Percentiles rank a stretch among this genome's conserved stretches.
Conservation (phyloP, 2,329 filamentous ascomycete species). For the Aspergillus pseudoviridinutans region DNA sequence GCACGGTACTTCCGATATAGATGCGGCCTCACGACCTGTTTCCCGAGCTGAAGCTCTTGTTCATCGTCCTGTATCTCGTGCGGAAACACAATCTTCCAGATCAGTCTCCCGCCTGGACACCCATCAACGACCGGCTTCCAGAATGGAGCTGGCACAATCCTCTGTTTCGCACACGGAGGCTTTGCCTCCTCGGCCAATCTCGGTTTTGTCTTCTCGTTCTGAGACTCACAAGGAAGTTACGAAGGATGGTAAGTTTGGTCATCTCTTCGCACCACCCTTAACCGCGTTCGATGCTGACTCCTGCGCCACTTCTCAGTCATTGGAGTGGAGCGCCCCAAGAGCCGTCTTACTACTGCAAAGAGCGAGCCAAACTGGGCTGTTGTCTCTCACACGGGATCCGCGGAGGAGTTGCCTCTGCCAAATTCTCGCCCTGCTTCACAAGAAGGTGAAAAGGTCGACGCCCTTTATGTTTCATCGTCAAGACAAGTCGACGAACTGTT, state of each 20-base stretch:
- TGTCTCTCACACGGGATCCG: constrained; percentile 5
- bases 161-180: not conserved
- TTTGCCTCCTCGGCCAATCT: not conserved
- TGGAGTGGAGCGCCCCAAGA: constrained; percentile 19
- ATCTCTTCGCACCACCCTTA: not conserved
- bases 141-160: not conserved
- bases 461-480: constrained; percentile 76
- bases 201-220: not conserved
- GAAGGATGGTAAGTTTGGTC: not conserved
- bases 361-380: constrained; percentile 15
- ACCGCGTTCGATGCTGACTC: not conserved
- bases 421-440: constrained; percentile 26
- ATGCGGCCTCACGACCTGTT: constrained; percentile 4
- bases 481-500: constrained; percentile 87
- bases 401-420: constrained; percentile 33
- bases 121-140: not conserved
- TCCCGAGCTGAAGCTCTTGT: constrained; percentile 26
- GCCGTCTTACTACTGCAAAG: constrained; percentile 17
- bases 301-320: not conserved
- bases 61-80: constrained; percentile 23
- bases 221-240: not conserved
- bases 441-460: constrained; percentile 69
- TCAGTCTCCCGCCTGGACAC: not conserved
- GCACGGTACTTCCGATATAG: constrained; percentile 37
- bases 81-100: constrained; percentile 15